These are phyloP conservation scores for Cryptosporidium meleagridis DNA, from an alignment of 169 alveolate genomes.

Conservation along the genomic window DNA sequence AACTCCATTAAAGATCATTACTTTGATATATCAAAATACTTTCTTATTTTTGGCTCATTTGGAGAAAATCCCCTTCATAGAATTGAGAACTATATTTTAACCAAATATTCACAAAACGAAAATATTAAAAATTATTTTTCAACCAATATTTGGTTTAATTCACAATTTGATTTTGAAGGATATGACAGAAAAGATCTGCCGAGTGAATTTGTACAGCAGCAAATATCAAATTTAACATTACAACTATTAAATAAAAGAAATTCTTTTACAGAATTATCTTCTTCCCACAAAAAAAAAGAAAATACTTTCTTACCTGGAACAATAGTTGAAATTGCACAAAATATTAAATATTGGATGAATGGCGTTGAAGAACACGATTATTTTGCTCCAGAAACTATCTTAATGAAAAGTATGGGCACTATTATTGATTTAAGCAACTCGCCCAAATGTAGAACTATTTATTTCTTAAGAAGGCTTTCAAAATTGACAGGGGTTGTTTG, in stretches of 20 bases:
- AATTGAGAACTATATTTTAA: neutral
- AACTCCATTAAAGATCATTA: neutral
- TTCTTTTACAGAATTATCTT: neutral
- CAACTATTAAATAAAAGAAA: neutral
- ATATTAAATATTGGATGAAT: conserved; percentile 14
- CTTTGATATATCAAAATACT: conserved; percentile 15
- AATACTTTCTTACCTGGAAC: conserved; percentile 10
- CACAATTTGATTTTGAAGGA: neutral
- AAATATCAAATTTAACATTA: neutral
- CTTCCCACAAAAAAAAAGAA: neutral
- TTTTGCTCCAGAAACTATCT: neutral
- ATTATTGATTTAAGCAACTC: neutral
- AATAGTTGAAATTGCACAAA: conserved; percentile 12
- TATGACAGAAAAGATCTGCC: neutral
- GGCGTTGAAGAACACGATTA: neutral
- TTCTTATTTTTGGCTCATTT: conserved; percentile 25
- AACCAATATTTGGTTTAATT: conserved; percentile 21
- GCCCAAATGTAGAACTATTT: neutral
- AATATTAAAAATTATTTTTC: neutral
- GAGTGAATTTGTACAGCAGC: neutral
- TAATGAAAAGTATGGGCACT: neutral
- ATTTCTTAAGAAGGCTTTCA: conserved; percentile 18
- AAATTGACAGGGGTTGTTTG: conserved; percentile 32
- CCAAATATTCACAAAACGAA: neutral
- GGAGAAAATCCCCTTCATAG: neutral